Percentiles rank a stretch among this genome's conserved stretches.
Conservation (phyloP, 148 eudicot species). For the Silene latifolia region DNA sequence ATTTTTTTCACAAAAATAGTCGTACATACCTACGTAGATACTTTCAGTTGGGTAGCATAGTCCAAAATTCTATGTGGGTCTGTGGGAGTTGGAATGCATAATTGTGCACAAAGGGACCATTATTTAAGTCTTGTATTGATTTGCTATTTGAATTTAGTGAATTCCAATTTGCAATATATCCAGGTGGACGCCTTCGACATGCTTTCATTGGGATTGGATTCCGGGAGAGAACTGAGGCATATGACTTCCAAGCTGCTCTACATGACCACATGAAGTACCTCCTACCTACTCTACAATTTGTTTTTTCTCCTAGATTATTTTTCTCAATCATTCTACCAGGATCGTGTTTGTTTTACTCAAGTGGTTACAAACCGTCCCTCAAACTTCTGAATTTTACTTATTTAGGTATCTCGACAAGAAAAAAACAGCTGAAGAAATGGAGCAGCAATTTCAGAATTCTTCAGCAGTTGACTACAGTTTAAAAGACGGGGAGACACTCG, state of each 20-base stretch:
- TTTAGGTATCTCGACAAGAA: constrained; percentile 85
- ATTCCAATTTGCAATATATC: constrained; percentile 6
- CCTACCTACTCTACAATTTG: constrained; percentile 6
- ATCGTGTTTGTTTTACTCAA: neutral
- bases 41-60: neutral
- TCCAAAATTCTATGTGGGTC: neutral
- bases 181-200: constrained; percentile 95
- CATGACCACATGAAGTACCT: constrained; percentile 97
- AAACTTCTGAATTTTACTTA: neutral
- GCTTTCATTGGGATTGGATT: constrained; percentile 96
- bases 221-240: constrained; percentile 92
- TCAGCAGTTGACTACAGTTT: constrained; percentile 90
- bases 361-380: neutral
- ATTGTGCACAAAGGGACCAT: neutral
- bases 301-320: neutral
- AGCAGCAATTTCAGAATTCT: constrained; percentile 74
- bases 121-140: neutral
- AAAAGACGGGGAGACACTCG: constrained; percentile 91
- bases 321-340: neutral
- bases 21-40: neutral
- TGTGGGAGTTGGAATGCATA: neutral
- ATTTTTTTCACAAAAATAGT: no score
- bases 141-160: neutral
- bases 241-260: constrained; percentile 97
- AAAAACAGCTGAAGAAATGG: constrained; percentile 99